Conservation (phyloP, 345 rosid species). For the Eucalyptus curtisii region DNA sequence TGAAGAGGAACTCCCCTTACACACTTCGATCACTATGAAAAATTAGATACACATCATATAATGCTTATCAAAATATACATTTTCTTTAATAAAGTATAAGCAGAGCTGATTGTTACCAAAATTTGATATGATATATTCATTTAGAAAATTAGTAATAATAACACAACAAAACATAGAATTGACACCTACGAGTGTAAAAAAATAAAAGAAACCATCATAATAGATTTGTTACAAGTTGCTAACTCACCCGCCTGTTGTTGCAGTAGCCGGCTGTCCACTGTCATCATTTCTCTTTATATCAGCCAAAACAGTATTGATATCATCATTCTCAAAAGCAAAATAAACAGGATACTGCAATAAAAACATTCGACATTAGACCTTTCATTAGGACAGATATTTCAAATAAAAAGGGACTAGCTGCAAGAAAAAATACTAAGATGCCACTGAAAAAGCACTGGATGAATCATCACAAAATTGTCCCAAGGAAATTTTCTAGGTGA, state of each 20-base stretch:
- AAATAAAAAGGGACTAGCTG: neutral
- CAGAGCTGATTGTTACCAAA: neutral
- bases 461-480: neutral
- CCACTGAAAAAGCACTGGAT: neutral
- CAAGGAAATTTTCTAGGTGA: neutral
- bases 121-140: neutral
- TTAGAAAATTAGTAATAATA: neutral
- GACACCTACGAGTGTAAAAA: neutral
- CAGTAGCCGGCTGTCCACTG: conserved; percentile 89
- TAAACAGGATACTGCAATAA: conserved; percentile 79
- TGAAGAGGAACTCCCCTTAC: neutral
- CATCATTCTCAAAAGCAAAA: conserved; percentile 90
- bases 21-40: neutral
- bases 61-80: neutral
- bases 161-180: neutral
- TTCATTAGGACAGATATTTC: neutral
- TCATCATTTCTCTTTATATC: conserved; percentile 81
- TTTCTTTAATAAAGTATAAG: neutral
- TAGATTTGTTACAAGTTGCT: neutral
- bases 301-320: conserved; percentile 62
- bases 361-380: neutral
- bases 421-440: neutral
- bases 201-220: neutral
- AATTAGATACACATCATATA: neutral
- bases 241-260: conserved; percentile 96